These are phyloP conservation scores for Brasilioporus rufonigricans DNA, from an alignment of 768 basidiomycete species.

Conservation along the genomic window DNA sequence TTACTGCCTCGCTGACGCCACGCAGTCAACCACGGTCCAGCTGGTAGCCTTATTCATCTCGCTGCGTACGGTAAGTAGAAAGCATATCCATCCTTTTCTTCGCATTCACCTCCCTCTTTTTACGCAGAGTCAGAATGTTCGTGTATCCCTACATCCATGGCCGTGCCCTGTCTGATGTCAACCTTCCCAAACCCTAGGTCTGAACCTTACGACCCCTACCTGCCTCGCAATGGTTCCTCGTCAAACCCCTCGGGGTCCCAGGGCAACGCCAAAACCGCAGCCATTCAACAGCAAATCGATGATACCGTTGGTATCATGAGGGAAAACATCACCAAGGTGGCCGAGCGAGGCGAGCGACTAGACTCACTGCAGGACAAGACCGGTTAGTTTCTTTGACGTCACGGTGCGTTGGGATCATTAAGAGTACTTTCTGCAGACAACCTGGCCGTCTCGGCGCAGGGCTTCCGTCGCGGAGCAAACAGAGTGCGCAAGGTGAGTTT, in stretches of 20 bases:
- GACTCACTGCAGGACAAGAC: constrained; percentile 98
- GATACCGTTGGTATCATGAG: constrained; percentile 97
- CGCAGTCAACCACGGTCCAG: constrained; percentile 21
- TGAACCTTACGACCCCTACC: constrained; percentile 98
- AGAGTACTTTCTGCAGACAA: constrained; percentile 58
- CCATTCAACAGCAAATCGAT: constrained; percentile 96
- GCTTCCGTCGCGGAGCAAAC: constrained; percentile 96
- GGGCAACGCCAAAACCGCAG: constrained; percentile 82
- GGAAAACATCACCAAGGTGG: constrained; percentile 95
- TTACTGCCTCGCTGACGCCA: constrained; percentile 11
- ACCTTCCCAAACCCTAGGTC: constrained; percentile 57
- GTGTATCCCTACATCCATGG: constrained; percentile 14
- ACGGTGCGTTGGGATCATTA: not conserved
- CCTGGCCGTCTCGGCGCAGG: constrained; percentile 97
- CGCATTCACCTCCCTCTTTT: not conserved
- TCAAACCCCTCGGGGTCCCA: constrained; percentile 48
- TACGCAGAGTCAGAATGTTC: constrained; percentile 24
- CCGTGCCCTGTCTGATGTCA: not conserved
- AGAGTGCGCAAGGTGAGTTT: constrained; percentile 84
- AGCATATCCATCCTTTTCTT: not conserved
- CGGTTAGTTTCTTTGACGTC: constrained; percentile 52
- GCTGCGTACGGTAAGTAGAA: constrained; percentile 21
- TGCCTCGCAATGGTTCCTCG: constrained; percentile 78
- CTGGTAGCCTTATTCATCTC: constrained; percentile 7
- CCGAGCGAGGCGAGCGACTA: constrained; percentile 91